Conservation (phyloP, 2,329 filamentous ascomycete species). For the Pezicula carpinea region DNA sequence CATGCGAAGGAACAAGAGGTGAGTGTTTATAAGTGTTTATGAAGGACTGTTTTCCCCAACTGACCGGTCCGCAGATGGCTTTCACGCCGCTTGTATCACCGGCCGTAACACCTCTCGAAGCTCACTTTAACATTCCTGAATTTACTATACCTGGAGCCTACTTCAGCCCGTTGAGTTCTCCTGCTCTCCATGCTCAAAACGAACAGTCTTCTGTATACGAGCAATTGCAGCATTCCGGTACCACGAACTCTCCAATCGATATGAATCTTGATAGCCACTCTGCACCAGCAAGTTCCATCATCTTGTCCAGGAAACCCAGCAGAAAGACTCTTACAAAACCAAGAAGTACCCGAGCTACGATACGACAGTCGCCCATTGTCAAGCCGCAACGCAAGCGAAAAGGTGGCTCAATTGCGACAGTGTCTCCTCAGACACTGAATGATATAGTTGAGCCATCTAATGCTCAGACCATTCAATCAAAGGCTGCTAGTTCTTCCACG, state of each 20-base stretch:
- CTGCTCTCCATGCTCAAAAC: slow-evolving; percentile 70
- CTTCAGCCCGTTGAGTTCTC: slow-evolving; percentile 80
- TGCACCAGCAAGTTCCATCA: slow-evolving; percentile 16
- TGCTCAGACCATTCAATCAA: slow-evolving; percentile 31
- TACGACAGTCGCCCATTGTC: slow-evolving; percentile 34
- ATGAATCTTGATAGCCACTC: slow-evolving; percentile 24
- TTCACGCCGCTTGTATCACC: slow-evolving; percentile 81
- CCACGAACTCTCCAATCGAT: slow-evolving; percentile 27
- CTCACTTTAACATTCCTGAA: slow-evolving; percentile 54
- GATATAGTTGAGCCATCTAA: slow-evolving; percentile 30
- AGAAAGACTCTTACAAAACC: slow-evolving; percentile 21
- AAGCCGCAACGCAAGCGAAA: slow-evolving; percentile 36
- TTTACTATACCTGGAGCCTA: slow-evolving; percentile 62
- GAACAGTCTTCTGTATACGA: slow-evolving; percentile 39
- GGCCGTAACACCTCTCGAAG: slow-evolving; percentile 76
- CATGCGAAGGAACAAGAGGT: slow-evolving; percentile 65
- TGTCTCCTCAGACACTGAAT: slow-evolving; percentile 36
- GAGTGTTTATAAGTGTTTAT: slow-evolving; percentile 26
- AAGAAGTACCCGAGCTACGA: slow-evolving; percentile 22
- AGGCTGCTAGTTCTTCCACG: slow-evolving; percentile 28
- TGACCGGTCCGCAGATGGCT: slow-evolving; percentile 49
- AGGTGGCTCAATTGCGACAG: slow-evolving; percentile 35
- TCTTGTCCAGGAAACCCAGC: slow-evolving; percentile 16
- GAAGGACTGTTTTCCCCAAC: slow-evolving; percentile 7
- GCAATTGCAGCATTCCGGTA: slow-evolving; percentile 31